These are phyloP conservation scores for Anastatica hierochuntica DNA, from an alignment of 345 rosid genomes.

Conservation along the genomic window DNA sequence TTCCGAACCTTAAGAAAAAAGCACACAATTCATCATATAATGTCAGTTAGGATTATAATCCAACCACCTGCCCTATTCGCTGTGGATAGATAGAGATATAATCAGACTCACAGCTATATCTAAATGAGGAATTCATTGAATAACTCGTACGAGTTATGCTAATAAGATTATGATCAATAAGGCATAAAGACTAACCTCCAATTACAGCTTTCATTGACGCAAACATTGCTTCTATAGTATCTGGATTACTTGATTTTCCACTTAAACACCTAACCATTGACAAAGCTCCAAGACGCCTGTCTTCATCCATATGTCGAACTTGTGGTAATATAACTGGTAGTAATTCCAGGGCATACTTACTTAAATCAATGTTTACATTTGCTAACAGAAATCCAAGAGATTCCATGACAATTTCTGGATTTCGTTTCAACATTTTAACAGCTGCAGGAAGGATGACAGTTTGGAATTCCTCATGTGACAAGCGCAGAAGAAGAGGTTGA, in stretches of 20 bases:
- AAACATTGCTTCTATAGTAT: conserved; percentile 77
- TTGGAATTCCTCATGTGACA: conserved; percentile 76
- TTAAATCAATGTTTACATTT: conserved; percentile 65
- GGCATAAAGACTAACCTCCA: conserved; percentile 53
- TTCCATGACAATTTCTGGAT: conserved; percentile 89
- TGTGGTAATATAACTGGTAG: conserved; percentile 64
- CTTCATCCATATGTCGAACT: conserved; percentile 83
- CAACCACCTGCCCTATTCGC: background rate
- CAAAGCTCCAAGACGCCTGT: conserved; percentile 66
- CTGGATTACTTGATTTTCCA: conserved; percentile 88
- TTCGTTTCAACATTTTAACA: conserved; percentile 89
- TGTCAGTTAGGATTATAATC: background rate
- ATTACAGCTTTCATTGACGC: conserved; percentile 60
- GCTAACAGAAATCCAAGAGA: conserved; percentile 61
- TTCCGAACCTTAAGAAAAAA: conserved; percentile 61
- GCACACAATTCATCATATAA: background rate
- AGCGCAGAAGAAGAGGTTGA: conserved; percentile 43
- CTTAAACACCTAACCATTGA: conserved; percentile 54
- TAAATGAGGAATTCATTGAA: background rate
- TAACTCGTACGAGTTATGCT: background rate
- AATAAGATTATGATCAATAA: background rate
- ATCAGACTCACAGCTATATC: background rate
- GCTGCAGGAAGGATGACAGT: conserved; percentile 69
- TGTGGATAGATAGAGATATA: background rate
- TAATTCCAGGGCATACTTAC: conserved; percentile 77